These are phyloP conservation scores for Linnemannia schmuckeri DNA, from an alignment of 192 early-diverging fungal species.

Conservation along the genomic window DNA sequence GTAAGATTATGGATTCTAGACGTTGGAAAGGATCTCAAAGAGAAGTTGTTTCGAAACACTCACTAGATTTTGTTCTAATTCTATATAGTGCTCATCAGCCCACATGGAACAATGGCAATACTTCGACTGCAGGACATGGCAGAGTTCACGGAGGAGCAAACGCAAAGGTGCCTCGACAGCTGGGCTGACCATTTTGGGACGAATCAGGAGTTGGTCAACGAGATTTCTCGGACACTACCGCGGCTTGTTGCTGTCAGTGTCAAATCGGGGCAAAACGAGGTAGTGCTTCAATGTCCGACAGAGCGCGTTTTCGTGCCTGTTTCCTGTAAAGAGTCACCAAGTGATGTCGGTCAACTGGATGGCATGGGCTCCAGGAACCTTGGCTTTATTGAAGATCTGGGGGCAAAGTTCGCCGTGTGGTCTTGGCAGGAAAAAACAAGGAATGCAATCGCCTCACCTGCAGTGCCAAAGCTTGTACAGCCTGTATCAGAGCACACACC, in stretches of 20 bases:
- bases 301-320: constrained; percentile 50
- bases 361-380: constrained; percentile 50
- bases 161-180: constrained; percentile 26
- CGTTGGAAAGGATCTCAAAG: neutral
- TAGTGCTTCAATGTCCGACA: constrained; percentile 39
- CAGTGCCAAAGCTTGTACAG: constrained; percentile 45
- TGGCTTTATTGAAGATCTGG: constrained; percentile 50
- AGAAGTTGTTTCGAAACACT: neutral
- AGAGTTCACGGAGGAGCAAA: constrained; percentile 43
- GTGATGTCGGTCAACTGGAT: constrained; percentile 47
- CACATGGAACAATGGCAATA: constrained; percentile 46
- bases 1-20: neutral
- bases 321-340: constrained; percentile 45
- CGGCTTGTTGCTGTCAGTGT: constrained; percentile 40
- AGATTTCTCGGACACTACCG: constrained; percentile 14
- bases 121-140: constrained; percentile 11
- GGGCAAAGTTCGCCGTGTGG: constrained; percentile 50
- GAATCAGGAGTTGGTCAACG: constrained; percentile 6
- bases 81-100: constrained; percentile 39
- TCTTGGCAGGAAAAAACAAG: constrained; percentile 53
- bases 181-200: constrained; percentile 43
- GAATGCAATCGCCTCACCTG: constrained; percentile 46
- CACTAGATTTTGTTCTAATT: neutral
- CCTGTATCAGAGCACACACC: constrained; percentile 42
- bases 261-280: constrained; percentile 25